These are phyloP conservation scores for Xerocomus cyaneibrunnescens DNA, from an alignment of 1,284 basidiomycete species.

Conservation along the genomic window DNA sequence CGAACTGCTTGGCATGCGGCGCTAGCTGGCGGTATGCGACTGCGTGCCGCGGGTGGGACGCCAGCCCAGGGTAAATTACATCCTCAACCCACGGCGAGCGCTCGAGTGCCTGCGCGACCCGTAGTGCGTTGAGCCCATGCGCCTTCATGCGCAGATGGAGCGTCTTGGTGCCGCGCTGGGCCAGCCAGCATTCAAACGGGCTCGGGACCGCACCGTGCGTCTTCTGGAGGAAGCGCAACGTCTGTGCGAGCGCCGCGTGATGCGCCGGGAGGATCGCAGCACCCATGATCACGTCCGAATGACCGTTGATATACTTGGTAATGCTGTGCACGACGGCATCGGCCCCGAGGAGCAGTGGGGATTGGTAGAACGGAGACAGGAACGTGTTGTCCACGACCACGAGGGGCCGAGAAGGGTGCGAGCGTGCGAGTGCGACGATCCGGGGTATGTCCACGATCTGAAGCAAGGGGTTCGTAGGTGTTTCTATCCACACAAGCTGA, in stretches of 20 bases:
- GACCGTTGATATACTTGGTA: conserved; percentile 94
- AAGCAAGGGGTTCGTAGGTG: conserved; percentile 94
- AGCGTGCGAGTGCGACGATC: conserved; percentile 59
- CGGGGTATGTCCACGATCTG: conserved; percentile 78
- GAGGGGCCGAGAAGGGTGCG: conserved; percentile 60
- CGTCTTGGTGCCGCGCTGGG: conserved; percentile 91
- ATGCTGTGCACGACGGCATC: conserved; percentile 81
- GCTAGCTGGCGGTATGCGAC: conserved; percentile 66
- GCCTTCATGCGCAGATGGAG: conserved; percentile 84
- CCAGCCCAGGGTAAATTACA: conserved; percentile 87
- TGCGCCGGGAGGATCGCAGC: conserved; percentile 69
- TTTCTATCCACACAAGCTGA: conserved; percentile 95
- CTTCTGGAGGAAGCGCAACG: conserved; percentile 89
- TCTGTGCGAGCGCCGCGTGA: conserved; percentile 47
- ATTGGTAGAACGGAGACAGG: conserved; percentile 89
- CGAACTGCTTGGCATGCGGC: conserved; percentile 67
- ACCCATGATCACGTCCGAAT: conserved; percentile 91
- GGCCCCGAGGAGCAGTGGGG: conserved; percentile 83
- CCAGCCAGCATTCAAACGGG: conserved; percentile 89
- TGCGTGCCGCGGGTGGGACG: conserved; percentile 56
- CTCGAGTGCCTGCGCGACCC: conserved; percentile 69
- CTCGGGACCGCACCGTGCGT: conserved; percentile 88
- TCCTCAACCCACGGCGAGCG: conserved; percentile 60
- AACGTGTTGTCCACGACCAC: conserved; percentile 94
- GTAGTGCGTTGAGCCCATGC: conserved; percentile 83